phyloP scores from a whole-genome alignment of 2,329 filamentous ascomycete genomes.

The Colletotrichum zoysiae region DNA sequence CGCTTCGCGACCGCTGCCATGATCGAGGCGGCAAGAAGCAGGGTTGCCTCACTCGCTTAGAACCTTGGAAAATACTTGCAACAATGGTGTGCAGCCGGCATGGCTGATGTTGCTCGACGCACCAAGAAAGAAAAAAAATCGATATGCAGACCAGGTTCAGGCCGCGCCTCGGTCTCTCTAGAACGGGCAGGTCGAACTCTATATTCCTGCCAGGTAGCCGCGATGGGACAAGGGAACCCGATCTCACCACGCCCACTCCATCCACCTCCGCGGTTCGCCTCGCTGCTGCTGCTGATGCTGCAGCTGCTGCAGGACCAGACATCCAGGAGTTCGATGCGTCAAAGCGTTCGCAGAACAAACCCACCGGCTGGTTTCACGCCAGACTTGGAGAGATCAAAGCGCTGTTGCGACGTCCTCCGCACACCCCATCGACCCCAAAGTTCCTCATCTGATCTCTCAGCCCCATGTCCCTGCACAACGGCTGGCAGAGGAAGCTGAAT shows the following conservation, averaged over 20 bases:
- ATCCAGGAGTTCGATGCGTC: slow-evolving; percentile 19
- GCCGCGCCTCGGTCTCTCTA: background rate
- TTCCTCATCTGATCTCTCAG: slow-evolving; percentile 39
- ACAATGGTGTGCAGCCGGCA: background rate
- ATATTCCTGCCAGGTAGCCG: slow-evolving; percentile 9
- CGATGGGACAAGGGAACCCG: background rate
- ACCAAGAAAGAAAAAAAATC: background rate
- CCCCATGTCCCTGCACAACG: slow-evolving; percentile 29
- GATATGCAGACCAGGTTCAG: background rate
- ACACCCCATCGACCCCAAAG: slow-evolving; percentile 36
- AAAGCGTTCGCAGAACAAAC: slow-evolving; percentile 37
- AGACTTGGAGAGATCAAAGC: slow-evolving; percentile 40
- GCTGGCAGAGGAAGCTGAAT: slow-evolving; percentile 34
- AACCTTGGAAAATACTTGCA: background rate
- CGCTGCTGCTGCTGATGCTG: slow-evolving; percentile 2
- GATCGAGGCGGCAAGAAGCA: background rate
- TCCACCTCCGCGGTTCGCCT: background rate
- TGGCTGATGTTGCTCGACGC: slow-evolving; percentile 14
- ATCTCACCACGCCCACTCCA: background rate
- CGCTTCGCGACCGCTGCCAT: background rate
- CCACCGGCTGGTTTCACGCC: slow-evolving; percentile 39
- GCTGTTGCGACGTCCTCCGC: slow-evolving; percentile 16
- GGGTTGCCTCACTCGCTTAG: background rate
- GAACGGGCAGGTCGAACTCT: background rate
- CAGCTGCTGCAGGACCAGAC: slow-evolving; percentile 1